phyloP scores from a whole-genome alignment of 129 eudicot genomes.

The Apium graveolens region DNA sequence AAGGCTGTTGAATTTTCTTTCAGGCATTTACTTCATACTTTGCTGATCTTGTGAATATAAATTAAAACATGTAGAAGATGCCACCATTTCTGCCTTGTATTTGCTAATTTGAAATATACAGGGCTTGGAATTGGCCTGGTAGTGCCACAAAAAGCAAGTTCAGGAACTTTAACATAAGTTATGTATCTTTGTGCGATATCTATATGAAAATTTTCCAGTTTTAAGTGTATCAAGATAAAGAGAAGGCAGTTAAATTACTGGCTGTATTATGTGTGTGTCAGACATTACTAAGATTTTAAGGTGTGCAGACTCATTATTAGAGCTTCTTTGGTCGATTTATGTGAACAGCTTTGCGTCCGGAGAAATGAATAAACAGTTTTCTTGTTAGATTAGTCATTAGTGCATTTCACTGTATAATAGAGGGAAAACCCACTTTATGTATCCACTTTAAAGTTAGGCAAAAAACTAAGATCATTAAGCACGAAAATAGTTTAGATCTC shows the following conservation, averaged over 20 bases:
- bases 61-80: neutral
- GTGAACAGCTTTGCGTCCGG: neutral
- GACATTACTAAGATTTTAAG: no score
- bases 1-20: neutral
- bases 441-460: neutral
- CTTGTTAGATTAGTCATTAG: no score
- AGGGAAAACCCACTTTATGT: neutral
- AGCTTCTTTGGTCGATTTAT: neutral
- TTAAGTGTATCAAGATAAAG: neutral
- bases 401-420: no score
- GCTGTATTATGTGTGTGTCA: neutral
- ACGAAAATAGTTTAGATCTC: neutral
- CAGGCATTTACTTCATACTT: neutral
- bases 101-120: neutral
- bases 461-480: neutral
- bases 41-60: neutral
- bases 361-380: neutral
- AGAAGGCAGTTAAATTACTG: neutral
- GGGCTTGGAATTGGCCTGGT: neutral
- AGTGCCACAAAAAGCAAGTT: neutral
- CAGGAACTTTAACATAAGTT: neutral
- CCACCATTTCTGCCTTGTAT: neutral
- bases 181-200: neutral
- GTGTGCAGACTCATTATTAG: neutral
- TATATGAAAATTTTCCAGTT: neutral